Base-by-base conservation (phyloP, 108 stramenopile genomes). In the Nitzschia sp. region DNA sequence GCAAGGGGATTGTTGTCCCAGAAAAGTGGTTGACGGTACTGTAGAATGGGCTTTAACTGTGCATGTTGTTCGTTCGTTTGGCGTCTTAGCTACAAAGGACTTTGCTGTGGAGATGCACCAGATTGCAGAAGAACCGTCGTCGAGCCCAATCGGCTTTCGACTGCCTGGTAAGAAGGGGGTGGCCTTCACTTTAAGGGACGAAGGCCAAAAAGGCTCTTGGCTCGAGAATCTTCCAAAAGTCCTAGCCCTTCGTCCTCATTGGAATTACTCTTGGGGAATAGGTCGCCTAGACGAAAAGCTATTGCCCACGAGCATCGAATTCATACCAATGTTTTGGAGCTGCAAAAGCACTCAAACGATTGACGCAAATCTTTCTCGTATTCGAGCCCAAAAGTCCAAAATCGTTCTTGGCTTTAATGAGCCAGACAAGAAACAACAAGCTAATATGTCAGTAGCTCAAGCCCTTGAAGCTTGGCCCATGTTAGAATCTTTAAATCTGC, bases 321-420 rank as follows among this genome's bases (percentile, higher is more conserved):
- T 59, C 47, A 2, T 66, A 6, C 74, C 74, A 1, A 74, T 74
- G 74, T 31, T 74, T n/a, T 74, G 74, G 74, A 65, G 65, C 0
- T 54, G 54, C 36, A 54, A 48, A 1, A 24, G 21, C 9, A 48
- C 38, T 9, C 9, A 48, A 17, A 59, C 31, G 19, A 26, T 56
- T 46, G 27, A 59, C 2, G 42, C 49, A 17, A 19, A 38, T 29
- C 18, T 56, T 1, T 31, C 29, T 19, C 17, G 51, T 11, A 53
- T 67, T 2, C 36, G 5, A 27, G 46, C n/a, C 28, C 35, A 42
- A 29, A 46, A 49, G 55, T 54, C 46, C 21, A 2, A 30, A 2
- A 32, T 65, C 6, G 29, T 74, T 11, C 31, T 74, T 1, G 74
- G 66, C 21, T 74, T 74, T 31, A 74, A 74, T 46, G 74, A 74